A percentile compares a stretch with the other conserved stretches of the same genome.
phyloP scores from a whole-genome alignment of 495 filamentous ascomycete genomes.

The Trichoderma gamsii region DNA sequence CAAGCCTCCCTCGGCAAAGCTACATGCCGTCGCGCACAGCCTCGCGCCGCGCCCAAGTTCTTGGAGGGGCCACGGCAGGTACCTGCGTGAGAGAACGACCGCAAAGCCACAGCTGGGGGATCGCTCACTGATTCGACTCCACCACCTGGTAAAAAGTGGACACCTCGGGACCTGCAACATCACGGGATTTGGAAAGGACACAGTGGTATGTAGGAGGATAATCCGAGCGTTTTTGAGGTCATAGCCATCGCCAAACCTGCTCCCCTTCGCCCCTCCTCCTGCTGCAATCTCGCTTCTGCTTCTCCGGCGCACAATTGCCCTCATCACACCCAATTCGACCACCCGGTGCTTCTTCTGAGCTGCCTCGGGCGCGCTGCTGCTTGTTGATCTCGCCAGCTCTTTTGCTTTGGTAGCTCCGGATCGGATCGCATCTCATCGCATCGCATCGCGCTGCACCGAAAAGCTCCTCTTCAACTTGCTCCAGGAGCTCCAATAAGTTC shows the following conservation, averaged over 20 bases:
- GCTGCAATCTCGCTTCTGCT: neutral
- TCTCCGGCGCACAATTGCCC: neutral
- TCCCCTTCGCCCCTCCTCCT: slow-evolving; percentile 3
- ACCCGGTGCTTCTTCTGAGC: neutral
- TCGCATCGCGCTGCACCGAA: neutral
- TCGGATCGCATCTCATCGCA: neutral
- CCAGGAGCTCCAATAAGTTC: neutral
- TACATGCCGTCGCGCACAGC: neutral
- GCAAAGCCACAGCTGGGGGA: neutral
- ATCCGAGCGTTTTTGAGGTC: slow-evolving; percentile 15
- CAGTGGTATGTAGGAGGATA: slow-evolving; percentile 16
- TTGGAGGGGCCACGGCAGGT: neutral
- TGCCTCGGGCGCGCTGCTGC: neutral
- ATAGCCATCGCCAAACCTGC: neutral
- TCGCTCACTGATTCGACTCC: neutral
- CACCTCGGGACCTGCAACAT: slow-evolving; percentile 15
- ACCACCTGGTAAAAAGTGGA: slow-evolving; percentile 17
- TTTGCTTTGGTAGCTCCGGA: neutral
- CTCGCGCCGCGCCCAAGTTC: neutral
- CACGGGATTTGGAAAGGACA: slow-evolving; percentile 20
- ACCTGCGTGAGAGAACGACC: neutral
- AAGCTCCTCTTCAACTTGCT: neutral
- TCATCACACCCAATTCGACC: neutral
- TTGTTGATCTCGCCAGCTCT: neutral
- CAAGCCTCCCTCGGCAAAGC: slow-evolving; percentile 1